Percentiles rank a stretch among this genome's conserved stretches.
Conservation (phyloP, 2,329 filamentous ascomycete species). For the Xylaria sp. region DNA sequence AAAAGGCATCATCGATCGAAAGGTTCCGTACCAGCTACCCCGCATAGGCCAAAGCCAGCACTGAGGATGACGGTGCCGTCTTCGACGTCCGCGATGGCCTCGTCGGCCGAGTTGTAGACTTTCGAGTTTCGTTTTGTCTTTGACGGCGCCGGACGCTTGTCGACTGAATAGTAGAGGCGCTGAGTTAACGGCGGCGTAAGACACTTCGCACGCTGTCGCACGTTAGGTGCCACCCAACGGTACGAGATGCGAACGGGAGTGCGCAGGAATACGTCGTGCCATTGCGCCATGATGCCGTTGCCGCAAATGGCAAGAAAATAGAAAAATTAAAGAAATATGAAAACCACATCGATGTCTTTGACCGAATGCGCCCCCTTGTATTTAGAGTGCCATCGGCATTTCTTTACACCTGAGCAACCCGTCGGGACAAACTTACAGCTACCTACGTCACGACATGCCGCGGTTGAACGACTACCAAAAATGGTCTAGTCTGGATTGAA, state of each 20-base stretch:
- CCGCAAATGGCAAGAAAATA: too few relatives aligned
- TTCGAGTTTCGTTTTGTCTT: constrained; percentile 50
- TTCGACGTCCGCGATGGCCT: constrained; percentile 72
- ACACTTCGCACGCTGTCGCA: constrained; percentile 28
- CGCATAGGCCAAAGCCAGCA: constrained; percentile 82
- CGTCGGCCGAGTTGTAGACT: constrained; percentile 62
- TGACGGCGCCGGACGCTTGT: constrained; percentile 17
- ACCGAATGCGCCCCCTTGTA: too few relatives aligned
- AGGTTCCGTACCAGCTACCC: constrained; percentile 64
- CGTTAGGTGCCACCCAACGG: constrained; percentile 33
- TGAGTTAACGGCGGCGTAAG: constrained; percentile 27
- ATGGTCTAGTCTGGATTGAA: too few relatives aligned
- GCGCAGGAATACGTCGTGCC: constrained; percentile 33
- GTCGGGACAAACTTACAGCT: too few relatives aligned
- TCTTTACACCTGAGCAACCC: too few relatives aligned
- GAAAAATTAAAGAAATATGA: too few relatives aligned
- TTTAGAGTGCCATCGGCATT: too few relatives aligned
- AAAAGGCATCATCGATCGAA: neutral
- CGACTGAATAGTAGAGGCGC: constrained; percentile 12
- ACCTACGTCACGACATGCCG: too few relatives aligned
- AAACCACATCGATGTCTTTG: too few relatives aligned
- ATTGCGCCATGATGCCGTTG: constrained; percentile 34
- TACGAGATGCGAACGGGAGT: constrained; percentile 38
- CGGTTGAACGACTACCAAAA: too few relatives aligned
- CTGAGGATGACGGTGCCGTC: constrained; percentile 75